phyloP scores from a whole-genome alignment of 106 monocot genomes.

The Ottelia alismoides region DNA sequence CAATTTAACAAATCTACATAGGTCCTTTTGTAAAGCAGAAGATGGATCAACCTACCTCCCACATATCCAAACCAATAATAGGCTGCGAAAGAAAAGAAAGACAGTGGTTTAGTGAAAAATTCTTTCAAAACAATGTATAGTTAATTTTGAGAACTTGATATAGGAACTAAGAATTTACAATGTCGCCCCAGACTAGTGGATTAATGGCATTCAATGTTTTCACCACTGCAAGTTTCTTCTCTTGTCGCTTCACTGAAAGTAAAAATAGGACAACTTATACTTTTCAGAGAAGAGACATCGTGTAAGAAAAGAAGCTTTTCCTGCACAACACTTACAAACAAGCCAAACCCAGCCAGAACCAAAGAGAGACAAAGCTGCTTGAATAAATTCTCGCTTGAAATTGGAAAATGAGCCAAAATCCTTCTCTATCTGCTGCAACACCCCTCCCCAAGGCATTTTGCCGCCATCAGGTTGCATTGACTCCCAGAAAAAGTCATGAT shows the following conservation, averaged over 20 bases:
- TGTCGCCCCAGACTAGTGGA: slow-evolving; percentile 76
- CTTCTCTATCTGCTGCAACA: slow-evolving; percentile 86
- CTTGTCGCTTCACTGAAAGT: slow-evolving; percentile 51
- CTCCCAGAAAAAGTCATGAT: slow-evolving; percentile 99
- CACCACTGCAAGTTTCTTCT: slow-evolving; percentile 56
- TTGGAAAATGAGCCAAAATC: slow-evolving; percentile 85
- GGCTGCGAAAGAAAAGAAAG: slow-evolving; percentile 44
- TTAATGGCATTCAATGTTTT: slow-evolving; percentile 82
- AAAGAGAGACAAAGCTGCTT: slow-evolving; percentile 45
- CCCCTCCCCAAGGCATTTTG: slow-evolving; percentile 50
- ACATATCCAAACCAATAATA: slow-evolving; percentile 79
- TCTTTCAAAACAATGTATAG: not conserved
- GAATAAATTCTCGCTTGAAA: slow-evolving; percentile 61
- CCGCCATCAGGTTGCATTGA: slow-evolving; percentile 90
- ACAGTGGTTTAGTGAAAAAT: not conserved
- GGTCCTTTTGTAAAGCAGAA: too few species aligned
- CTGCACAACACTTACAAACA: slow-evolving; percentile 45
- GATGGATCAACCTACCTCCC: slow-evolving; percentile 66
- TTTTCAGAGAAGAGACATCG: too few species aligned
- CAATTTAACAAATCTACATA: too few species aligned
- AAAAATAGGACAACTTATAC: not conserved
- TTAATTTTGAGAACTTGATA: not conserved
- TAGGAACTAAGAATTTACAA: slow-evolving; percentile 32
- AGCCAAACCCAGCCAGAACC: slow-evolving; percentile 99
- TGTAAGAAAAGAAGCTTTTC: too few species aligned